Conservation (phyloP, 192 early-diverging fungal species). For the Entophlyctis helioformis region DNA sequence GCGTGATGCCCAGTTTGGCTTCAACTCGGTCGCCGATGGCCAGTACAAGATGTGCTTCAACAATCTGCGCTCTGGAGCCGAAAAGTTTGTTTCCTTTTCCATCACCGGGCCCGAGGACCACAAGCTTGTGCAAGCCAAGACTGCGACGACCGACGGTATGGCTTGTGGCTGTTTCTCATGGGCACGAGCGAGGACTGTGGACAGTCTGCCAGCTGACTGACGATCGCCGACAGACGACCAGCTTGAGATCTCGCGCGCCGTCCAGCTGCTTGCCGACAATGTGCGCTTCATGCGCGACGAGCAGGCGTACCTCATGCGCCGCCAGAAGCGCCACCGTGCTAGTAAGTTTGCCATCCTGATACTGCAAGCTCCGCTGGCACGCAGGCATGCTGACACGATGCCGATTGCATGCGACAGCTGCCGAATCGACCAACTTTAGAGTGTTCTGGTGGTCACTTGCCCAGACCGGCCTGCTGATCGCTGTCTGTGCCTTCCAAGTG, state of each 20-base stretch:
- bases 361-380: too few species aligned
- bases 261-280: slow-evolving; percentile 1
- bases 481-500: slow-evolving; percentile 61
- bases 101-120: slow-evolving; percentile 11
- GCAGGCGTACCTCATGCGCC: slow-evolving; percentile 53
- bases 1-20: slow-evolving; percentile 13
- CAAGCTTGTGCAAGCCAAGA: too few species aligned
- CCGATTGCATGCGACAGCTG: slow-evolving; percentile 34
- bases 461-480: slow-evolving; percentile 46
- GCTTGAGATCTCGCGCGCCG: not conserved
- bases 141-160: too few species aligned
- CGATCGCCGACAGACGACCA: too few species aligned
- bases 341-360: slow-evolving; percentile 47
- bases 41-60: slow-evolving; percentile 70
- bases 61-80: slow-evolving; percentile 40
- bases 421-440: slow-evolving; percentile 65
- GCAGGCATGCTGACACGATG: slow-evolving; percentile 1
- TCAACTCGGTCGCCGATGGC: slow-evolving; percentile 36
- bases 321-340: slow-evolving; percentile 50
- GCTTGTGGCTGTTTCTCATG: too few species aligned
- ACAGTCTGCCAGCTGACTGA: too few species aligned
- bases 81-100: slow-evolving; percentile 41
- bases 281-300: slow-evolving; percentile 60
- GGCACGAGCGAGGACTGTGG: too few species aligned
- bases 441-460: slow-evolving; percentile 69